phyloP scores from a whole-genome alignment of 176 grass and related monocot genomes.

The Pharus latifolius region DNA sequence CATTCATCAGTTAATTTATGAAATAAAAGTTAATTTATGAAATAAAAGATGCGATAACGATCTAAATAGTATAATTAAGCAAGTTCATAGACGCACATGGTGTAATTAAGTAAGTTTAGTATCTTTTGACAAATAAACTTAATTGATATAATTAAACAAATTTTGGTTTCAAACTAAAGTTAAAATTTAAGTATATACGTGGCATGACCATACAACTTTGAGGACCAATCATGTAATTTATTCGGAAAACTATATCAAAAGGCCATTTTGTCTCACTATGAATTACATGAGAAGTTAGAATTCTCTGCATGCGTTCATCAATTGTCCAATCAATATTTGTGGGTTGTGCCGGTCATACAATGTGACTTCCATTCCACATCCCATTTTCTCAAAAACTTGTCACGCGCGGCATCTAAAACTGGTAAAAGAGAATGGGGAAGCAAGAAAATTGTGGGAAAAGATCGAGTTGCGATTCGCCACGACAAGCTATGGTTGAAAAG shows the following conservation, averaged over 20 bases:
- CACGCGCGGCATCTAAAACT: not conserved
- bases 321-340: not conserved
- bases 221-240: no score
- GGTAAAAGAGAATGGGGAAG: not conserved
- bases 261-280: not conserved
- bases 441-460: not conserved
- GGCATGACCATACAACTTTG: no score
- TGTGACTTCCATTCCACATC: not conserved
- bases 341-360: not conserved
- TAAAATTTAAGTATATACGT: no score
- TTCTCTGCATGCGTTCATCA: not conserved
- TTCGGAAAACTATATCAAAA: not conserved
- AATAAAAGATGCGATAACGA: no score
- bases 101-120: no score
- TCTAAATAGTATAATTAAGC: no score
- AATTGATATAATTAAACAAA: no score
- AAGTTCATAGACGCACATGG: no score
- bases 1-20: no score
- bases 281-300: not conserved
- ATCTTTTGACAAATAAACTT: no score
- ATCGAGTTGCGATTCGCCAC: constrained; percentile 27
- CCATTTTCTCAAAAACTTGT: not conserved
- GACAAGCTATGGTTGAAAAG: constrained; percentile 2
- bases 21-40: no score
- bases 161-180: no score